Base-by-base conservation (phyloP, 495 filamentous ascomycete species). In the Penicillium antarcticum region DNA sequence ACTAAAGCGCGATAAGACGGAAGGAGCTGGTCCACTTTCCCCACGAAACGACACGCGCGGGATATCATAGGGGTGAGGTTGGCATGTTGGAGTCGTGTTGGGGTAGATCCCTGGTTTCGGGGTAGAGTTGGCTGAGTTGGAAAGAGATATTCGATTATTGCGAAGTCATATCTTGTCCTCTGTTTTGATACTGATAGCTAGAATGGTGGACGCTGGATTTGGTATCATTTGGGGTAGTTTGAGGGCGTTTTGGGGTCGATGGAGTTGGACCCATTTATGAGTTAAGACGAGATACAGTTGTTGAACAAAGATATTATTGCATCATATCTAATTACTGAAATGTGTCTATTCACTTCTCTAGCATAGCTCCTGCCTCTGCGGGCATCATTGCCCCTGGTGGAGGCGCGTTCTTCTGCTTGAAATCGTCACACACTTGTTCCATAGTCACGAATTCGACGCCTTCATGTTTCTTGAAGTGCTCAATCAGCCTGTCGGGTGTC, bases 381-480 rank as follows among this genome's bases (percentile, higher is more conserved):
- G 63, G 61, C 63, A 67, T 64, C 24, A 64, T 24, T 3, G 63
- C 63, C 6, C 63, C 63, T 11, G 53, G 42, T 12, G 61, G 58
- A 35, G 50, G 47, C 8, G 61, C 12, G 34, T 64, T 66, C 57
- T 56, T 62, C 16, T 45, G 56, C 68, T 81, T 83, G 64, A 86
- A 86, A 31, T 86, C 80, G 50, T 83, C 81, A 17, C 75, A 79
- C 48, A 87, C 79, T 56, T 84, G 73, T 49, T 80, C 85, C 71
- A 88, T 84, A 0, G 83, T 86, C 53, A 86, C 78, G 78, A 85
- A 89, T 55, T 89, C 82, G 1, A 88, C 82, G 0, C 86, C 85
- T 31, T 87, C 84, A 50, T 88, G 84, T 37, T 77, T 80, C 53
- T 86, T 86, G 57, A 89, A 84, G 42, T 87, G 79, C 48, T 88